Percentiles rank a stretch among this genome's conserved stretches.
Evolutionary conservation across 2,329 filamentous ascomycete genomes (phyloP).

Genomic region (Ceratocystis cacaofunesta): DNA sequence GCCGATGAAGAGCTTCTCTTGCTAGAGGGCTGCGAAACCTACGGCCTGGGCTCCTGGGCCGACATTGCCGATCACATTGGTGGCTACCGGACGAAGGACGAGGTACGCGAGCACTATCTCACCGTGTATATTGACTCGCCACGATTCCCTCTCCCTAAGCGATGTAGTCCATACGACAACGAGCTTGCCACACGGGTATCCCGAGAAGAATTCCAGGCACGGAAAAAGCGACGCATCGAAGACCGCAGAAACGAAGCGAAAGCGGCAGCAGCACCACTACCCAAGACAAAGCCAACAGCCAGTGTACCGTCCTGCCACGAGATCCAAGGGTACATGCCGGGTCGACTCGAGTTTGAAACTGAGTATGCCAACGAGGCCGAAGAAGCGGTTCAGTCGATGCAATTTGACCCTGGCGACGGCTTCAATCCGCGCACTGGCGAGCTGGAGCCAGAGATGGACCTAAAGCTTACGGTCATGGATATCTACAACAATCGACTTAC

Average conservation of each 20-base stretch:
- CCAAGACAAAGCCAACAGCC: conserved; percentile 90
- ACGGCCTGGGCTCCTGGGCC: conserved; percentile 91
- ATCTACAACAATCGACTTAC: conserved; percentile 92
- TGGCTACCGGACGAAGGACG: conserved; percentile 84
- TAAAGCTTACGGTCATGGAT: conserved; percentile 96
- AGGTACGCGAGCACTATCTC: conserved; percentile 89
- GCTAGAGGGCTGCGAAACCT: conserved; percentile 87
- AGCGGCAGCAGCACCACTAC: conserved; percentile 64
- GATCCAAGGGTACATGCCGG: conserved; percentile 97
- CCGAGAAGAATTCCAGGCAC: conserved; percentile 80
- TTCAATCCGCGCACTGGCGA: conserved; percentile 71
- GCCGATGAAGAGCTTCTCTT: conserved; percentile 92
- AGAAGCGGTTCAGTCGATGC: conserved; percentile 95
- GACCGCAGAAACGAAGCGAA: conserved; percentile 77
- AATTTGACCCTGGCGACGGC: conserved; percentile 91
- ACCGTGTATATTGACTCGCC: conserved; percentile 72
- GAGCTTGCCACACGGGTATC: conserved; percentile 66
- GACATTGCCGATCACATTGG: conserved; percentile 98
- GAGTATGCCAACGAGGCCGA: conserved; percentile 97
- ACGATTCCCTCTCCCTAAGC: conserved; percentile 71
- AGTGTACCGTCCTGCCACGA: conserved; percentile 94
- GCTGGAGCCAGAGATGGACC: conserved; percentile 86
- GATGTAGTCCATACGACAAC: conserved; percentile 70
- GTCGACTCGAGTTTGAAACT: conserved; percentile 90
- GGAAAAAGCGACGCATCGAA: conserved; percentile 88